Evolutionary conservation across 139 green algal species (phyloP), one percentile per base, ranked within the genome.

Genomic region (Pleodorina starrii): DNA sequence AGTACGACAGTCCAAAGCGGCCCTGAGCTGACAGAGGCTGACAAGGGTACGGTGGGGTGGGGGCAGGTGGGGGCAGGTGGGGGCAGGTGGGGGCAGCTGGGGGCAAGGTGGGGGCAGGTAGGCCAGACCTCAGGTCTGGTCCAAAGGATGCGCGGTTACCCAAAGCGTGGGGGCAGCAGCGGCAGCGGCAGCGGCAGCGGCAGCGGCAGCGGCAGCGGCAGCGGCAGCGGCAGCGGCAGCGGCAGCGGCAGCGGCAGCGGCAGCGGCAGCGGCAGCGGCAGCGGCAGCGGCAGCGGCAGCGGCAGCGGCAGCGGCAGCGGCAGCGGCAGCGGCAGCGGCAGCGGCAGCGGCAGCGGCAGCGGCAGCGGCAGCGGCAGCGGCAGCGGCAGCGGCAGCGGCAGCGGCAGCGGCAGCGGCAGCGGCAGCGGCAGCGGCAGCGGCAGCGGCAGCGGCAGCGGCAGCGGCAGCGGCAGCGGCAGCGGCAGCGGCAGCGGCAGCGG

Each of bases 181-280:
- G 59, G 59, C 59, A 73, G 63, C 11, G 63, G 63, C n/a, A 73
- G n/a, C 11, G 63, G 63, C 63, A 73, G 21, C 21, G 63, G 63
- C 63, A 73, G 63, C 63, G 63, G 63, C 63, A 73, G 59, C 59
- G 59, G 59, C 59, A 71, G 59, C 59, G 59, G 59, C 59, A 71
- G 59, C 59, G 59, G 59, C 59, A 71, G 59, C 59, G 59, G 59
- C 59, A 71, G 59, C 59, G 59, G 59, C 59, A 71, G 59, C 59
- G 59, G 59, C 59, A 71, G 59, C 59, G 59, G 59, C 59, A 71
- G 59, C 59, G 59, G 59, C 59, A 71, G 59, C 59, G 59, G 59
- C 59, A 71, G 59, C 59, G 59, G 59, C 59, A 71, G 59, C 59
- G 59, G 59, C 59, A 71, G 59, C 59, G 59, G 59, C 59, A 71